A percentile compares a stretch with the other conserved stretches of the same genome.
Conservation (phyloP, 148 eudicot species). For the Hydrangea macrophylla region DNA sequence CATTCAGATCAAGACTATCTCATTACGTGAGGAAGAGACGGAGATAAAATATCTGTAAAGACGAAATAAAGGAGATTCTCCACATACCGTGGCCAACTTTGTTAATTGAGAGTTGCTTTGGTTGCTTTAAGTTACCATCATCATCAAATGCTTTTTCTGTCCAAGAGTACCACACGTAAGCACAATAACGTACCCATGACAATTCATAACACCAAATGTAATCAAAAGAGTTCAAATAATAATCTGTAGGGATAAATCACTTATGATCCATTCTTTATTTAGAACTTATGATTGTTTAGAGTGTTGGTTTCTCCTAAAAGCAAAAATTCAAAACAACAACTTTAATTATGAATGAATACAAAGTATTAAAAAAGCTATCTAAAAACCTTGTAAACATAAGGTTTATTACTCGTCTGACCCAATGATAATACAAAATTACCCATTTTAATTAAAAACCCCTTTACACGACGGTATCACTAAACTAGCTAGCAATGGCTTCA, state of each 20-base stretch:
- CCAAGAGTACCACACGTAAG: slow-evolving; percentile 18
- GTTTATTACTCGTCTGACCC: background rate
- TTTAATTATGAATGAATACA: background rate
- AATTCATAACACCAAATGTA: background rate
- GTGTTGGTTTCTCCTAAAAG: background rate
- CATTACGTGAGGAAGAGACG: background rate
- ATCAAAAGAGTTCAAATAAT: background rate
- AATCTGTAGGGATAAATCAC: too few relatives aligned
- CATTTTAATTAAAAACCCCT: too few relatives aligned
- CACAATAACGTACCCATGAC: background rate
- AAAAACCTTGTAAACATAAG: background rate
- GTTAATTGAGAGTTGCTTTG: slow-evolving; percentile 86
- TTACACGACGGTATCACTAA: too few relatives aligned
- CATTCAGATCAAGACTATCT: background rate
- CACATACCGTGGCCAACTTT: slow-evolving; percentile 99
- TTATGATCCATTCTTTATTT: too few relatives aligned
- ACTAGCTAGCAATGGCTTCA: too few relatives aligned
- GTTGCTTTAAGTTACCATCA: slow-evolving; percentile 80
- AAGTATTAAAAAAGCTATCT: background rate
- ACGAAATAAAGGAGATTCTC: background rate
- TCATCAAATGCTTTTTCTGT: slow-evolving; percentile 94
- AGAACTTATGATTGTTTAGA: too few relatives aligned
- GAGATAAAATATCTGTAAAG: background rate
- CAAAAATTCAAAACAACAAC: background rate
- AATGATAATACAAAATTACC: background rate